Evolutionary conservation across 768 basidiomycete species (phyloP), one percentile per base, ranked within the genome.

Genomic region (Tephrocybe sp.): DNA sequence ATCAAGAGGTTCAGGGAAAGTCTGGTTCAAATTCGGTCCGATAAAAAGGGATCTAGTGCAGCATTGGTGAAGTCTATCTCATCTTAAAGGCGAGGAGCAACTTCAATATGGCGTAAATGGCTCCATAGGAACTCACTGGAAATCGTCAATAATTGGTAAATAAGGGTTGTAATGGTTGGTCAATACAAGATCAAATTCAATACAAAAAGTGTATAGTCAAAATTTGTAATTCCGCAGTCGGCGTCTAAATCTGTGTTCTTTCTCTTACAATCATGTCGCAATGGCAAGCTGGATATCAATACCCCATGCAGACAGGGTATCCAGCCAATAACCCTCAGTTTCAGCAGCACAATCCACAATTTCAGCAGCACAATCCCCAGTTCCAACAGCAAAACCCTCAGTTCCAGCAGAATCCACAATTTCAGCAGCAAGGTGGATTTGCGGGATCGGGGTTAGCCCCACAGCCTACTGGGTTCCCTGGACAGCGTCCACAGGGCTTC

Each of bases 301-400:
- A 87, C 63, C 84, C 89, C 26, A 72, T 85, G 66, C 87, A 87
- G 58, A 87, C 88, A 2, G 88, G 86, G 12, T 85, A 79, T 66
- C 78, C 72, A 53, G 63, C 62, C 45, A 57, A 58, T 50, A 74
- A 73, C 30, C 58, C 63, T 2, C 66, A 66, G 50, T 59, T 69
- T 58, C 66, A 68, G 63, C 61, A 63, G 45, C 49, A 58, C 39
- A 74, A 73, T 15, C 59, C 63, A 2, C 66, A 66, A 45, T 60
- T 71, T 59, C 66, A 68, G 57, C 51, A 57, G 34, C 59, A 63
- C 39, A 64, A 63, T 28, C 50, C 34, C 34, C 34, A 36, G 34
- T 36, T 36, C 34, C 34, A 36, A 36, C 34, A 36, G 34, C 34
- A 45, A 56, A 62, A 49, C 42, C 60, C 51, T 30, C 60, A 60